Percentiles rank a stretch among this genome's conserved stretches.
Conservation (phyloP, 345 rosid species). For the Citrus trifoliata region DNA sequence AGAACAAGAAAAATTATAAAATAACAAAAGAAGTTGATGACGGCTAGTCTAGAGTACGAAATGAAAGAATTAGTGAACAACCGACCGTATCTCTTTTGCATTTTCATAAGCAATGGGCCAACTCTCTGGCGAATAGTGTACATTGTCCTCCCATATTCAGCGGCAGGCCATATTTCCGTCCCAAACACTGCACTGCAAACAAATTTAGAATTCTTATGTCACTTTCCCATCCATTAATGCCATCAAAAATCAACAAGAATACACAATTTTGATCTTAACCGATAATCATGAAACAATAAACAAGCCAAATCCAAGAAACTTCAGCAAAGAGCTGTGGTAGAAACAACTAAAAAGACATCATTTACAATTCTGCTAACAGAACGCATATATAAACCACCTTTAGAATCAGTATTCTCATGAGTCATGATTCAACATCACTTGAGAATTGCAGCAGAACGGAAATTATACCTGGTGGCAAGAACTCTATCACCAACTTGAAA, state of each 20-base stretch:
- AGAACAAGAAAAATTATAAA: background rate
- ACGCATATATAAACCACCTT: background rate
- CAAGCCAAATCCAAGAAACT: background rate
- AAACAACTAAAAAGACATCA: background rate
- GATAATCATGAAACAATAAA: background rate
- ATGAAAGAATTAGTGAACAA: background rate
- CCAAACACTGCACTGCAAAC: conserved; percentile 98
- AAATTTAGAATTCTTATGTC: conserved; percentile 26
- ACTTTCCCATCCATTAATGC: background rate
- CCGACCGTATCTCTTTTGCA: conserved; percentile 84
- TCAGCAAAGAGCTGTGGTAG: background rate
- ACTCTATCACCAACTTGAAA: conserved; percentile 91
- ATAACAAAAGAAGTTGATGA: background rate
- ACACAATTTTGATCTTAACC: too few relatives aligned
- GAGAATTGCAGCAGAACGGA: background rate
- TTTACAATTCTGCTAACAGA: background rate
- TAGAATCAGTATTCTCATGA: background rate
- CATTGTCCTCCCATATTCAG: conserved; percentile 98
- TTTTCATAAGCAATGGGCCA: conserved; percentile 86
- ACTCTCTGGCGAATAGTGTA: conserved; percentile 90
- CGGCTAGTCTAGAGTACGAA: background rate
- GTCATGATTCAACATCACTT: background rate
- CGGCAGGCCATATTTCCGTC: conserved; percentile 98
- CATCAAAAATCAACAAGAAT: background rate
- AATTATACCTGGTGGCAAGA: conserved; percentile 81